A percentile compares a stretch with the other conserved stretches of the same genome.
phyloP scores from a whole-genome alignment of 1,139 yeast species.

The Nematodospora anomalae region DNA sequence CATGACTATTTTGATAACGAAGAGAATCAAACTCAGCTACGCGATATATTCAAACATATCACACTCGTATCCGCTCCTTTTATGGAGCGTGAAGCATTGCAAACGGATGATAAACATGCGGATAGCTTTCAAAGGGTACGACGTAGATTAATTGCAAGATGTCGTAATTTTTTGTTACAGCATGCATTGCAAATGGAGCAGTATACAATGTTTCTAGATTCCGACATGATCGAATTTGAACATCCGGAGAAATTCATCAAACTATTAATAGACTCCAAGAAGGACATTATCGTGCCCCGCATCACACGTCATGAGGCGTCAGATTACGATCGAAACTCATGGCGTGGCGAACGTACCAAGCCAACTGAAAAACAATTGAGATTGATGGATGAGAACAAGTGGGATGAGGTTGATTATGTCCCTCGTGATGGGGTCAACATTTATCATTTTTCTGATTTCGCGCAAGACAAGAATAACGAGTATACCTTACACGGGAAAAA shows the following conservation, averaged over 20 bases:
- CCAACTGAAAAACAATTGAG: slow-evolving; percentile 33
- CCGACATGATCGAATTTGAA: slow-evolving; percentile 37
- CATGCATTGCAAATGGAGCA: slow-evolving; percentile 30
- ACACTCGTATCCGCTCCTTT: slow-evolving; percentile 35
- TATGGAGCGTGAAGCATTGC: slow-evolving; percentile 25
- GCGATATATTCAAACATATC: slow-evolving; percentile 19
- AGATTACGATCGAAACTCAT: slow-evolving; percentile 45
- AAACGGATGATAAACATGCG: slow-evolving; percentile 29
- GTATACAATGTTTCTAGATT: slow-evolving; percentile 45
- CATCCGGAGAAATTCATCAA: slow-evolving; percentile 22
- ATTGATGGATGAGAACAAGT: slow-evolving; percentile 28
- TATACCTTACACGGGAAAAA: slow-evolving; percentile 16
- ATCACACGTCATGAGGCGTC: slow-evolving; percentile 21
- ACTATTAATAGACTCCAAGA: slow-evolving; percentile 28
- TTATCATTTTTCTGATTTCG: slow-evolving; percentile 30
- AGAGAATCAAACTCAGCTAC: slow-evolving; percentile 10
- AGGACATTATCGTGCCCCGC: slow-evolving; percentile 44
- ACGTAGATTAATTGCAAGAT: slow-evolving; percentile 34
- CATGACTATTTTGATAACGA: slow-evolving; percentile 18
- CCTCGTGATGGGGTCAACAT: slow-evolving; percentile 34
- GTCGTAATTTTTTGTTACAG: slow-evolving; percentile 36
- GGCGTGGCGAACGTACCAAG: slow-evolving; percentile 41
- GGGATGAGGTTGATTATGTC: slow-evolving; percentile 33
- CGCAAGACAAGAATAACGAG: slow-evolving; percentile 19
- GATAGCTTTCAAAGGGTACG: slow-evolving; percentile 32